Conservation (phyloP, 495 filamentous ascomycete genomes). For the Podospora fimiseda region DNA sequence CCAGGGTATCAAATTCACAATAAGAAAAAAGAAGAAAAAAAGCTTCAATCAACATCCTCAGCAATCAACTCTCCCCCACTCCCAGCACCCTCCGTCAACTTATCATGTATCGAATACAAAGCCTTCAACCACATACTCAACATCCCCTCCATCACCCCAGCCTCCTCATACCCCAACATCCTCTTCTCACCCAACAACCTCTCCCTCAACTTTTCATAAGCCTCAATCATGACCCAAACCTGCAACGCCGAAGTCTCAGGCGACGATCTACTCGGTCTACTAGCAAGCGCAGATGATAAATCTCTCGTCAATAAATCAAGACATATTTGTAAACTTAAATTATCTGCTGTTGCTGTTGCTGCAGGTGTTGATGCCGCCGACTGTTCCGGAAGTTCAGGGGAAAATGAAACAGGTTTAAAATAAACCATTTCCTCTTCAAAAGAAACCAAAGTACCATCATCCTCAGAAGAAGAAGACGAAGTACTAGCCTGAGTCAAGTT, state of each 20-base stretch:
- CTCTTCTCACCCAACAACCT: conserved; percentile 23
- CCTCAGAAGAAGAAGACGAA: too few species aligned
- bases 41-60: conserved; percentile 21
- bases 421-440: conserved; percentile 37
- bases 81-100: conserved; percentile 7
- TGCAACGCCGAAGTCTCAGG: conserved; percentile 47
- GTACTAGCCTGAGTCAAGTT: too few species aligned
- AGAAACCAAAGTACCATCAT: conserved; percentile 39
- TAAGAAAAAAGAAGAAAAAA: background rate
- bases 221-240: conserved; percentile 50
- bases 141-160: conserved; percentile 25
- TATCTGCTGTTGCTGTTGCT: conserved; percentile 18
- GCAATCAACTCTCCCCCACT: conserved; percentile 8
- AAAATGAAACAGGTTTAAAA: conserved; percentile 34
- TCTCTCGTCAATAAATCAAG: conserved; percentile 38
- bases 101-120: conserved; percentile 35
- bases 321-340: conserved; percentile 36
- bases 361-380: background rate
- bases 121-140: conserved; percentile 41
- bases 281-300: conserved; percentile 29
- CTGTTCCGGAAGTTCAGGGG: conserved; percentile 17
- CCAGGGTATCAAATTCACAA: too few species aligned
- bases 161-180: conserved; percentile 15
- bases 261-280: conserved; percentile 14
- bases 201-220: conserved; percentile 40